These are phyloP conservation scores for Colletotrichum siamense DNA, from an alignment of 2,329 filamentous ascomycete species.

Conservation along the genomic window DNA sequence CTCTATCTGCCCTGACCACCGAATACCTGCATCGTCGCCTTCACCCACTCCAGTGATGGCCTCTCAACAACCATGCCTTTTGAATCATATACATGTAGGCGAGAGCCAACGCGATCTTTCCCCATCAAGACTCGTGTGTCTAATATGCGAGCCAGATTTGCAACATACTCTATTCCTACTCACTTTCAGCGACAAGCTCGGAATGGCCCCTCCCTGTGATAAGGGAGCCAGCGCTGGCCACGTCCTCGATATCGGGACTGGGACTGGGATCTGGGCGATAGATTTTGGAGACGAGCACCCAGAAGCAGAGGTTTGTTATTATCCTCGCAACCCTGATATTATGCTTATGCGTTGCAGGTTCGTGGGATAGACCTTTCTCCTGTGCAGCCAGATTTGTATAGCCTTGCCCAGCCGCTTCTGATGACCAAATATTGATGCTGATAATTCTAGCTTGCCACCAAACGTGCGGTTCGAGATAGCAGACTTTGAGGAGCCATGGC, in stretches of 20 bases:
- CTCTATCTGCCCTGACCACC: background rate
- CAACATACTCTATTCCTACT: background rate
- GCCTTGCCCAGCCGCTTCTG: background rate
- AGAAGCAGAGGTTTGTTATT: slow-evolving; percentile 20
- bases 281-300: slow-evolving; percentile 40
- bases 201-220: background rate
- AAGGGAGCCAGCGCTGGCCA: background rate
- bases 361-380: slow-evolving; percentile 37
- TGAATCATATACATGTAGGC: background rate
- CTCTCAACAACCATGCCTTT: background rate
- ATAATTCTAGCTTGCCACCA: slow-evolving; percentile 35
- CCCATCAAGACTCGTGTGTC: background rate
- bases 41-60: background rate
- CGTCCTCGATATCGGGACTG: slow-evolving; percentile 27
- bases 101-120: background rate
- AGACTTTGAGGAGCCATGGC: slow-evolving; percentile 33
- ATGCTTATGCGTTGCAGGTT: slow-evolving; percentile 20
- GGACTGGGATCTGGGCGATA: background rate
- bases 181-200: background rate
- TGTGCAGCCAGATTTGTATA: slow-evolving; percentile 30
- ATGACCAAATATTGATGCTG: background rate
- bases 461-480: slow-evolving; percentile 46
- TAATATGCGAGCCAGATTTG: background rate
- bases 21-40: background rate
- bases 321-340: background rate